A percentile compares a stretch with the other conserved stretches of the same genome.
These are phyloP conservation scores for Lasiodiplodia citricola DNA, from an alignment of 2,329 filamentous ascomycete species.

Conservation along the genomic window DNA sequence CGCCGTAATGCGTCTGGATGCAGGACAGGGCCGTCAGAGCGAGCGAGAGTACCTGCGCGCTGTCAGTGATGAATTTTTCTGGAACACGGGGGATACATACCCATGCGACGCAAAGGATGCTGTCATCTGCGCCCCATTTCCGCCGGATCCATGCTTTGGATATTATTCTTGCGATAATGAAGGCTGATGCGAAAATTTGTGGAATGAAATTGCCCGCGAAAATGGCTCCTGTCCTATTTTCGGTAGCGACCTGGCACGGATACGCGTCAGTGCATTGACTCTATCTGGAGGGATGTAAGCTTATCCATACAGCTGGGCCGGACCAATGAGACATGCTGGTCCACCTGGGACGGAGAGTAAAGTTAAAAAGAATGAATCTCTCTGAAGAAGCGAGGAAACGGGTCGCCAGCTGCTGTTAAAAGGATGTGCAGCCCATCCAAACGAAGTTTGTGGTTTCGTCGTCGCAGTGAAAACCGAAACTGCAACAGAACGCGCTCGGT, in stretches of 20 bases:
- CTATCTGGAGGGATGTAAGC: not conserved
- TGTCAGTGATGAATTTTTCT: not conserved
- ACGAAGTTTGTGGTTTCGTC: not conserved
- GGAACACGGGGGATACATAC: not conserved
- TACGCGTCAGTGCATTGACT: not conserved
- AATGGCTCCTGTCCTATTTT: not conserved
- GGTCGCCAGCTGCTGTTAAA: not conserved
- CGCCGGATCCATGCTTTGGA: slow-evolving; percentile 1
- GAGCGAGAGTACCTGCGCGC: not conserved
- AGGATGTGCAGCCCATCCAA: not conserved
- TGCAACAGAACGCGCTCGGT: not conserved
- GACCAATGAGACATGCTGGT: not conserved
- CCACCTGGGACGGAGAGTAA: not conserved
- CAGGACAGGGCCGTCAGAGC: not conserved
- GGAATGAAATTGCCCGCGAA: slow-evolving; percentile 5
- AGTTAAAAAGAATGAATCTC: not conserved
- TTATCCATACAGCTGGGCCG: not conserved
- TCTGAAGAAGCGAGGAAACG: too few species aligned
- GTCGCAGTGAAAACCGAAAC: not conserved
- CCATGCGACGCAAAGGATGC: not conserved
- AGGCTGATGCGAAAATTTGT: not conserved
- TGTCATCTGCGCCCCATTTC: not conserved
- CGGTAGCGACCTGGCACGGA: not conserved
- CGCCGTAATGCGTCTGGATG: not conserved
- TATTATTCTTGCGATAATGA: slow-evolving; percentile 7